phyloP scores from a whole-genome alignment of 805 yeast species.

The Saturnispora dispora region DNA sequence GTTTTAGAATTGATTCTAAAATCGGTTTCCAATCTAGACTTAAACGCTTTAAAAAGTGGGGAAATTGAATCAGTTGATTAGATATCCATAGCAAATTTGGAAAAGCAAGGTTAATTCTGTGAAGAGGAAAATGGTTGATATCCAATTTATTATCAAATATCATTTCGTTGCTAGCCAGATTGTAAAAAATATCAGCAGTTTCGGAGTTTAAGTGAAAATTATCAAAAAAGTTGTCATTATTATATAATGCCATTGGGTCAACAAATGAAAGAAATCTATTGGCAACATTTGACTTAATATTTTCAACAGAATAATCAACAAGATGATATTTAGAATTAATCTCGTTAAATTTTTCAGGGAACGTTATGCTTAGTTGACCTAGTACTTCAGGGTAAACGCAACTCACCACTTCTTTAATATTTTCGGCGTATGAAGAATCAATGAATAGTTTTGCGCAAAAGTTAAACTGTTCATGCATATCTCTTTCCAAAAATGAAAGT shows the following conservation, averaged over 20 bases:
- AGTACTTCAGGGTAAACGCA: conserved; percentile 10
- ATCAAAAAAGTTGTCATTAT: conserved; percentile 13
- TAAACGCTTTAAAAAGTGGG: conserved; percentile 20
- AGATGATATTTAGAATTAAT: conserved; percentile 19
- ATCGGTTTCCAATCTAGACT: conserved; percentile 18
- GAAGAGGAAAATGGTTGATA: conserved; percentile 8
- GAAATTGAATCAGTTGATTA: conserved; percentile 14
- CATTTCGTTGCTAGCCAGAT: conserved; percentile 16
- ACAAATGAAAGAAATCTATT: conserved; percentile 20
- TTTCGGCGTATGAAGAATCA: conserved; percentile 9
- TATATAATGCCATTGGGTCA: conserved; percentile 19
- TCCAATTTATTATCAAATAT: conserved; percentile 16
- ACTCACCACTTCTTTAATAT: conserved; percentile 1
- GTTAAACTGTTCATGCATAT: conserved; percentile 16
- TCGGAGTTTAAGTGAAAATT: conserved; percentile 16
- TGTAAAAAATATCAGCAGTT: conserved; percentile 19
- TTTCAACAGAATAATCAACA: conserved; percentile 14
- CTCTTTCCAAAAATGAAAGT: conserved; percentile 10
- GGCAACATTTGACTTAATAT: conserved; percentile 13
- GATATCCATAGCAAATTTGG: conserved; percentile 9
- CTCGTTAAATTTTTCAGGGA: conserved; percentile 16
- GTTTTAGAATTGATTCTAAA: conserved; percentile 1
- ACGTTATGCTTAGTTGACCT: conserved; percentile 5
- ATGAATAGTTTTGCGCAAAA: conserved; percentile 20
- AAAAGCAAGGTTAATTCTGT: conserved; percentile 11